Evolutionary conservation across 352 stramenopile genomes (phyloP), one percentile per base, ranked within the genome.

Genomic region (Pythium biforme): DNA sequence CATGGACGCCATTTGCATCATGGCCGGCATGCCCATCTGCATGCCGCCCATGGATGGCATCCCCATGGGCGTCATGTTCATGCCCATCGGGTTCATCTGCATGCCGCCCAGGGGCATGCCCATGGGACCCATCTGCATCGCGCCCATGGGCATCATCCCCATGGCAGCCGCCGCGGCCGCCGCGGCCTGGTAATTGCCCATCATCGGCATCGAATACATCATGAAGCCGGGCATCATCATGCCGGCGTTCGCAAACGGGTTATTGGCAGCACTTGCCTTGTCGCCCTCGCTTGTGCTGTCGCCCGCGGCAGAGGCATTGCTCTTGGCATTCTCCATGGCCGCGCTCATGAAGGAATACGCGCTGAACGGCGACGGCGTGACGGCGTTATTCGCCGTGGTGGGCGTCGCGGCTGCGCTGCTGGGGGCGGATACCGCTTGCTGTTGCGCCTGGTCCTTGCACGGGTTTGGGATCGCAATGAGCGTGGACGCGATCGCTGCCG

Each of bases 191-290:
- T 72, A 83, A 55, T 79, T 83, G 54, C 76, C 76, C 79, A 92
- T 89, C 81, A 92, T 91, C 27, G 74, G 78, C 72, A 84, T 81
- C 50, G 79, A 69, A 55, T 90, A 92, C 83, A 92, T 90, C 75
- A 94, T 86, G 55, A 94, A 92, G 29, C 82, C 79, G 23, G 86
- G 86, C 70, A 90, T 82, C 79, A 92, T 87, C 81, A 92, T 90
- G 59, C 72, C 73, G 14, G 61, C 59, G 39, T 49, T 58, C 22
- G 31, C 52, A 34, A 66, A 70, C 9, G 50, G 50, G n/a, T 63
- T 59, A 14, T 9, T 17, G 12, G 23, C 25, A n/a, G 27, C 48
- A 6, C 20, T 20, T 27, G 27, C 12, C 40, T 46, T 46, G 40
- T 46, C 40, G 31, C 49, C 46, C 22, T 63, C 63, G 34, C 49